Evolutionary conservation across 2,329 filamentous ascomycete genomes (phyloP).

Genomic region (Penicillium nordicum): DNA sequence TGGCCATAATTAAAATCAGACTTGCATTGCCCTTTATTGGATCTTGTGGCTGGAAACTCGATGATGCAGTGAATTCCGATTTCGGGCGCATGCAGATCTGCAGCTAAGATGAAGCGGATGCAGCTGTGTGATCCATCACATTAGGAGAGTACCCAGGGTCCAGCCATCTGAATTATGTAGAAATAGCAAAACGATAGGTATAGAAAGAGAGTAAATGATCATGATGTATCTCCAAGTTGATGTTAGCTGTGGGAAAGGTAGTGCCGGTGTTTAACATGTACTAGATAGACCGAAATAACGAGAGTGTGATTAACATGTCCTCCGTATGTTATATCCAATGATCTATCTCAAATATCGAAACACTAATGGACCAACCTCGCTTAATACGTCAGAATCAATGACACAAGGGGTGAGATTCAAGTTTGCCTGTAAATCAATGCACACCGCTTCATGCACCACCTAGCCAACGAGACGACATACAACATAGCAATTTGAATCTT

Average conservation of each 20-base stretch:
- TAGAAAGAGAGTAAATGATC: neutral
- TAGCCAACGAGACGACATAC: neutral
- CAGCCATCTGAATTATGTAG: constrained; percentile 9
- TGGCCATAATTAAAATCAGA: neutral
- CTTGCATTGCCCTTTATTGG: neutral
- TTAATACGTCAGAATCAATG: neutral
- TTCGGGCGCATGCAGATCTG: constrained; percentile 9
- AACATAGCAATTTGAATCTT: neutral
- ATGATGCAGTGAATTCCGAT: neutral
- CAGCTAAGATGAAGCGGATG: constrained; percentile 13
- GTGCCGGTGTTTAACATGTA: neutral
- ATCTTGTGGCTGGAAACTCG: neutral
- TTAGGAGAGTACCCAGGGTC: constrained; percentile 1
- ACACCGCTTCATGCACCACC: constrained; percentile 16
- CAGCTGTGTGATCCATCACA: constrained; percentile 12
- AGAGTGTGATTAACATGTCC: neutral
- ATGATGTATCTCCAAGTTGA: neutral
- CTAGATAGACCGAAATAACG: neutral
- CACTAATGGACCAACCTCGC: neutral
- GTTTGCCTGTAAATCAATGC: neutral
- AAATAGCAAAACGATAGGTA: neutral
- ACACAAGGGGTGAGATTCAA: neutral
- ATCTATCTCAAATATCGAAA: neutral
- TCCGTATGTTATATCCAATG: neutral
- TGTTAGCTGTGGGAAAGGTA: neutral